Evolutionary conservation across 257 asterid genomes (phyloP), one percentile per base, ranked within the genome.

Genomic region (Nicotiana knightiana): DNA sequence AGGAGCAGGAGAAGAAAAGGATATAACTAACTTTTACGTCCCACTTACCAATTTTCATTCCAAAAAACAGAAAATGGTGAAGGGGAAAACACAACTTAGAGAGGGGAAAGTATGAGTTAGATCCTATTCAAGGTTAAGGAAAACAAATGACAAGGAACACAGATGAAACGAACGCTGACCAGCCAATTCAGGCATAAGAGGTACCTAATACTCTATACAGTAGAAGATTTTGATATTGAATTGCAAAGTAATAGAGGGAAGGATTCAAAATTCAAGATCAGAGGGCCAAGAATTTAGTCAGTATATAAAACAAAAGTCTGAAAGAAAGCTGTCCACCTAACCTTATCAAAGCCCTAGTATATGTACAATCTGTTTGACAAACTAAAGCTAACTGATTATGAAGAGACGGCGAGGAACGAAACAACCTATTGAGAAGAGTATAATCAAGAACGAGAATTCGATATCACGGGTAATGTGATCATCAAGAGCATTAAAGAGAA

Each of bases 41-140:
- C 87, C 91, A 92, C 87, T 84, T 78, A 90, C 93, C 91, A 81
- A 39, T 85, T 89, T 86, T 88, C 93, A 53, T 89, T 88, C 83
- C 16, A 90, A 95, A 95, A 95, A 91, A 83, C 88, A 88, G 93
- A 89, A 92, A 88, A n/a, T 85, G 92, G 90, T 58, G 26, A 87
- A 84, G 89, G 91, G 86, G 85, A 62, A 83, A 86, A 79, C 88
- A 53, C 77, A 65, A 85, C 85, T 85, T 54, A 21, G 30, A 9
- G 85, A 77, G 70, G 81, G 82, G 68, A 82, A 83, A 76, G 77
- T 67, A 84, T 77, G 81, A 73, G 89, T 85, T 26, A 84, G 83
- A 64, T 73, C 83, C 91, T 84, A 89, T 43, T 76, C 77, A 77
- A 65, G 65, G 57, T 82, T 76, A 67, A 76, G 5, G 54, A 80